Percentiles rank a stretch among this genome's conserved stretches.
These are phyloP conservation scores for Dissophora ornata DNA, from an alignment of 192 early-diverging fungal genomes.

Conservation along the genomic window DNA sequence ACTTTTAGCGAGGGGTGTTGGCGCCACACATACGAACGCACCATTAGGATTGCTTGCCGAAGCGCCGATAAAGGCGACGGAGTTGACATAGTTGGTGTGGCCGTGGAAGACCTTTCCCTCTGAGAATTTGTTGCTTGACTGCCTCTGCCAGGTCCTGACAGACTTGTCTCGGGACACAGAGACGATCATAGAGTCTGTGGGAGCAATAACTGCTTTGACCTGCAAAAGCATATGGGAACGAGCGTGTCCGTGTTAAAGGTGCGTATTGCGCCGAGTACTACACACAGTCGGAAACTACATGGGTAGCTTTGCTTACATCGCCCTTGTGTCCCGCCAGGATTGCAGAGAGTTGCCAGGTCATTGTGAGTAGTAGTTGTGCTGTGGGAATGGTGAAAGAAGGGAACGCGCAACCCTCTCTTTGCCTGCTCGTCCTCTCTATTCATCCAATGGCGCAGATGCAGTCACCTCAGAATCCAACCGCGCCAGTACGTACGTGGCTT, in stretches of 20 bases:
- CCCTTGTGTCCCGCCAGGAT: slow-evolving; percentile 48
- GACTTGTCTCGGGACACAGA: slow-evolving; percentile 84
- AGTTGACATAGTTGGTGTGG: slow-evolving; percentile 86
- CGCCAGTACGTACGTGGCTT: background rate
- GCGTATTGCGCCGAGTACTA: no score
- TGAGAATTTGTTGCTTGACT: slow-evolving; percentile 59
- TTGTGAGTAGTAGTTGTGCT: background rate
- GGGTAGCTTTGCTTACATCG: slow-evolving; percentile 45
- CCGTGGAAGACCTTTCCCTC: slow-evolving; percentile 66
- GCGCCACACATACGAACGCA: slow-evolving; percentile 44
- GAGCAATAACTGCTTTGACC: slow-evolving; percentile 76
- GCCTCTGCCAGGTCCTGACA: slow-evolving; percentile 77
- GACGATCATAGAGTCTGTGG: slow-evolving; percentile 67
- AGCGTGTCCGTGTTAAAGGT: no score
- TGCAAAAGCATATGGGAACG: no score
- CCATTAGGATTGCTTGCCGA: slow-evolving; percentile 70
- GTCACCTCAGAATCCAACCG: background rate
- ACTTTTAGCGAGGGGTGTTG: no score
- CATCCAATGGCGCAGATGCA: no score
- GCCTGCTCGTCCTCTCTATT: no score
- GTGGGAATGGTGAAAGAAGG: background rate
- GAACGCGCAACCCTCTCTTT: slow-evolving; percentile 17
- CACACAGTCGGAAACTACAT: background rate
- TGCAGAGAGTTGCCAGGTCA: slow-evolving; percentile 51
- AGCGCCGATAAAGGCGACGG: slow-evolving; percentile 71